A percentile compares a stretch with the other conserved stretches of the same genome.
phyloP scores from a whole-genome alignment of 139 green algal species.

The Astrephomene gubernaculifera region DNA sequence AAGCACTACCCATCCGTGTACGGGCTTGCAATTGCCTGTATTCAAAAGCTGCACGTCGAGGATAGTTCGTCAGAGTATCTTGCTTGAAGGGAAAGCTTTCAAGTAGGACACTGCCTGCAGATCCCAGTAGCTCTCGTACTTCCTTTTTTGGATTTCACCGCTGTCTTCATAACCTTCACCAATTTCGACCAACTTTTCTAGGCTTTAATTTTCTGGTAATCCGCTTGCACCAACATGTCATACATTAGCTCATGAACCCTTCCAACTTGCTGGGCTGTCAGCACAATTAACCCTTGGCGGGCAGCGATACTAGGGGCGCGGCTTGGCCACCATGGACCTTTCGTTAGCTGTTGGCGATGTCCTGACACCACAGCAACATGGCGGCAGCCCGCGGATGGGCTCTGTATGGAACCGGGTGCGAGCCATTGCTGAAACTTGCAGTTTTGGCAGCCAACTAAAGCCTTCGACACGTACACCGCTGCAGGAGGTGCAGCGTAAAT shows the following conservation, averaged over 20 bases:
- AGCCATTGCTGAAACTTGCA: not conserved
- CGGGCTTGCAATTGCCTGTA: no score
- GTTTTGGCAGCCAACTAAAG: not conserved
- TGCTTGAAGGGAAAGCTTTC: no score
- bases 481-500: conserved; percentile 17
- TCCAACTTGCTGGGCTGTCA: not conserved
- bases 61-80: no score
- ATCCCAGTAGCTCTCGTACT: no score
- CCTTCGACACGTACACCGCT: no score
- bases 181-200: no score
- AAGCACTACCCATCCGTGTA: no score
- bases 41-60: no score
- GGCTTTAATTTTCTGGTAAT: no score
- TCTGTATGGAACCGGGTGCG: conserved; percentile 25
- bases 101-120: no score
- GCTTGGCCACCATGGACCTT: conserved; percentile 6
- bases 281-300: not conserved
- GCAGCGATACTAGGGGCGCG: not conserved
- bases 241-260: conserved; percentile 10
- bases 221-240: not conserved
- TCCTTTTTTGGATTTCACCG: no score
- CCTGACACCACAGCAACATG: not conserved
- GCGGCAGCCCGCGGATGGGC: conserved; percentile 20
- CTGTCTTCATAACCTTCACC: no score
- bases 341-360: not conserved